Base-by-base conservation (phyloP, 2,329 filamentous ascomycete species). In the Microcyclospora tardicrescens region DNA sequence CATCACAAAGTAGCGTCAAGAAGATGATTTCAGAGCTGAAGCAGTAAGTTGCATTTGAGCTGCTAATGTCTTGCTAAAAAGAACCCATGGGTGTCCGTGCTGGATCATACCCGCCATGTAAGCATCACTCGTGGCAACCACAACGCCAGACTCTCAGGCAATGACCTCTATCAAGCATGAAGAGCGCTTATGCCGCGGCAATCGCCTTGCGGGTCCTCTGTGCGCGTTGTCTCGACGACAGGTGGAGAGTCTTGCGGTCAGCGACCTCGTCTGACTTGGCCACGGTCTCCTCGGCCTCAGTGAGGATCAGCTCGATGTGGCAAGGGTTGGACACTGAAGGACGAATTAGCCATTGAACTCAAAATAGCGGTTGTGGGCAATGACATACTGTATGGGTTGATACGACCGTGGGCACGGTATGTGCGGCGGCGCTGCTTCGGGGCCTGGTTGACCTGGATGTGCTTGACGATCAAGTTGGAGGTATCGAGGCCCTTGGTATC, bases 371-470 rank as follows among this genome's bases (percentile, higher is more conserved):
- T 5, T 5, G 10, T n/a, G 10, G 5, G 30, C n/a, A n/a, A n/a
- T 15, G 30, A 85, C 87, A 61, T 93, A 95, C 89, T 76, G 36
- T 46, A 46, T n/a, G 43, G 41, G 34, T 46, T 46, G 43, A 46
- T 43, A 31, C 91, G 86, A 80, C 91, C 91, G 79, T 98, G 91
- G 53, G 93, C 93, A 80, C 91, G 87, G 84, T 98, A 98, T 65
- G 91, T 98, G 69, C 91, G 82, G 73, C 91, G 80, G 67, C 91
- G 81, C 78, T 96, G 89, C 82, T 96, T 96, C 62, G 91, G 91
- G 59, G 91, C 93, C 78, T 98, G 91, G 84, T 98, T 98, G 78
- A 98, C 91, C 77, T 98, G 91, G 73, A 98, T 98, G 83, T 95
- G 93, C 84, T 95, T 95, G 73, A 98, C 84, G 65, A 96, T 72